These are phyloP conservation scores for Saturnispora mendoncae DNA, from an alignment of 805 yeast species.

Conservation along the genomic window DNA sequence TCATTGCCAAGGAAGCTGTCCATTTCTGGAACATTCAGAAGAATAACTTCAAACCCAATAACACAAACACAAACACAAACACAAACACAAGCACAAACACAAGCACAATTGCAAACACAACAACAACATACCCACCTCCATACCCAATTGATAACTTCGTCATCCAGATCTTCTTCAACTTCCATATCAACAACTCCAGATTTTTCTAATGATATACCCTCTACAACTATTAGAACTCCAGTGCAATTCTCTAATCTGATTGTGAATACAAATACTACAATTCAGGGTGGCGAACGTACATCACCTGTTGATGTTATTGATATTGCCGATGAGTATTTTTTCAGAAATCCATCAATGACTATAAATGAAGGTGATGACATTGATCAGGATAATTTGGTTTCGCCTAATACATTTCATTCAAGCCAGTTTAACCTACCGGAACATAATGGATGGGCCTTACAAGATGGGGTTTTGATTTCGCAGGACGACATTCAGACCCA, in stretches of 20 bases:
- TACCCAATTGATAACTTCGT: background rate
- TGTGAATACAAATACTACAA: background rate
- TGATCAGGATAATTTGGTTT: background rate
- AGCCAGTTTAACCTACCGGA: background rate
- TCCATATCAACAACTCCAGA: background rate
- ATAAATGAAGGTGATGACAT: background rate
- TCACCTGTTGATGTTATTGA: slow-evolving; percentile 10
- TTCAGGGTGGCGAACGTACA: background rate
- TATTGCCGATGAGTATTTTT: slow-evolving; percentile 23
- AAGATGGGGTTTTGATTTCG: slow-evolving; percentile 10
- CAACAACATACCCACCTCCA: no score
- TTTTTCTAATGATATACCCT: background rate
- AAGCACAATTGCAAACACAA: background rate
- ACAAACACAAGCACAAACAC: background rate
- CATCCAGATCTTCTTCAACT: slow-evolving; percentile 1
- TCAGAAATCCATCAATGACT: slow-evolving; percentile 11
- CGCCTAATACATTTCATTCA: background rate
- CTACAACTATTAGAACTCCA: background rate
- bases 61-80: background rate
- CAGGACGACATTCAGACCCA: background rate
- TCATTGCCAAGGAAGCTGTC: slow-evolving; percentile 7
- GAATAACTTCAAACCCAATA: slow-evolving; percentile 1
- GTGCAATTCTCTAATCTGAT: background rate
- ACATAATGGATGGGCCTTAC: slow-evolving; percentile 7
- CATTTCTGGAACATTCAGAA: background rate